Conservation (phyloP, 2,329 filamentous ascomycete species). For the Neoarthrinium moseri region DNA sequence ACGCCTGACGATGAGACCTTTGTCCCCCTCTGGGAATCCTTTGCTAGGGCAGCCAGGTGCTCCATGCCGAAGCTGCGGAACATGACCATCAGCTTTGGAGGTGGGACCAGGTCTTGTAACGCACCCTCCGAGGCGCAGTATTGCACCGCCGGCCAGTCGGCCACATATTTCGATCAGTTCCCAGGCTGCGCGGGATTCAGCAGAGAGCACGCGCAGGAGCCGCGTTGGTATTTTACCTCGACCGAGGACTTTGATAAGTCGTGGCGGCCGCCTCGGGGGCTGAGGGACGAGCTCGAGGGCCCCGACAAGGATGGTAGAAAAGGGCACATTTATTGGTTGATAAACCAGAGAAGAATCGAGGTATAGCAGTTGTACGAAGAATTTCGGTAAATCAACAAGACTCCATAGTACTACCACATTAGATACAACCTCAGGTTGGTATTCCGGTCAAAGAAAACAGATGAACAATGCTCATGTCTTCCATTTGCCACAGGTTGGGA, state of each 20-base stretch:
- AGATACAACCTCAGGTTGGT: too few species aligned
- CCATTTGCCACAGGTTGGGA: too few species aligned
- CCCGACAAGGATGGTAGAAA: not conserved
- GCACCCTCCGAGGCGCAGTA: not conserved
- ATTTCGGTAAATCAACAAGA: too few species aligned
- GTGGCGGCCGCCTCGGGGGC: not conserved
- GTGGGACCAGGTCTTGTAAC: not conserved
- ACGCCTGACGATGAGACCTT: not conserved
- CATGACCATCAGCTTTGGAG: not conserved
- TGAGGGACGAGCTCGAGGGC: not conserved
- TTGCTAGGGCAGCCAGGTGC: not conserved
- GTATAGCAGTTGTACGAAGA: not conserved
- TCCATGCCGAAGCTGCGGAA: not conserved
- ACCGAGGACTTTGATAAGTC: not conserved
- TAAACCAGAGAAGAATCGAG: not conserved
- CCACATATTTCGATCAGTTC: too few species aligned
- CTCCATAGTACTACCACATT: too few species aligned
- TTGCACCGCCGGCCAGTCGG: not conserved
- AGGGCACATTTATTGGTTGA: not conserved
- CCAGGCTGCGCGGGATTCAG: not conserved
- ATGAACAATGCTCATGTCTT: too few species aligned
- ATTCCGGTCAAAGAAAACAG: too few species aligned
- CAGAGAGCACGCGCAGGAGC: not conserved
- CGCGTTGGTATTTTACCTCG: not conserved
- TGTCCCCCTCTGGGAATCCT: conserved; percentile 1